These are phyloP conservation scores for Boehmeria nivea DNA, from an alignment of 306 rosid genomes.

Conservation along the genomic window DNA sequence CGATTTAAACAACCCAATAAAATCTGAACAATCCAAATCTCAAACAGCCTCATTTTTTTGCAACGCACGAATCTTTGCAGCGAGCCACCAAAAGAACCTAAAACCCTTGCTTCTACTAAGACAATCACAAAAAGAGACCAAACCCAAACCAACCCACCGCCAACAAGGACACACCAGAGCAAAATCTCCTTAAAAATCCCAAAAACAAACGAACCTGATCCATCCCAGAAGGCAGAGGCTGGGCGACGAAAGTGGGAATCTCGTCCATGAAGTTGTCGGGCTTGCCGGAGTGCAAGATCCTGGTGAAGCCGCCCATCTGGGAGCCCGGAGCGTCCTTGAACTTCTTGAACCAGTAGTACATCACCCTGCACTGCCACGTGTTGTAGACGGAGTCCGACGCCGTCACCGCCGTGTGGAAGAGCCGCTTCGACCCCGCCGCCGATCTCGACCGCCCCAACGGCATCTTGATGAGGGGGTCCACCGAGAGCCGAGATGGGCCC, in stretches of 20 bases:
- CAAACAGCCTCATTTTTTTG: too few relatives aligned
- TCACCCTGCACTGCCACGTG: constrained; percentile 91
- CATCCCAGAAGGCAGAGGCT: constrained; percentile 93
- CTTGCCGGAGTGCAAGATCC: constrained; percentile 89
- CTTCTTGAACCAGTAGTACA: constrained; percentile 94
- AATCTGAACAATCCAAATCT: too few relatives aligned
- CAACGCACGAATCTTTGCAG: too few relatives aligned
- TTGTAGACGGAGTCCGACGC: constrained; percentile 90
- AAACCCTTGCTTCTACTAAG: too few relatives aligned
- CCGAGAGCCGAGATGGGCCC: constrained; percentile 54
- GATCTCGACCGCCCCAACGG: constrained; percentile 41
- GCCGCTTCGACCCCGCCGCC: constrained; percentile 35
- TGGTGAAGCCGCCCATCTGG: constrained; percentile 92
- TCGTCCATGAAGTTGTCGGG: constrained; percentile 74
- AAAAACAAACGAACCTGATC: constrained; percentile 60
- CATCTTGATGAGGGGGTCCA: constrained; percentile 91
- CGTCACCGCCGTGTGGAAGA: constrained; percentile 94
- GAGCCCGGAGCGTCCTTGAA: constrained; percentile 45
- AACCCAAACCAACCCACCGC: too few relatives aligned
- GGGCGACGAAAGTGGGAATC: constrained; percentile 97
- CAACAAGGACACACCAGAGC: too few relatives aligned
- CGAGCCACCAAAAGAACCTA: too few relatives aligned
- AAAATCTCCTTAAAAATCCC: not conserved
- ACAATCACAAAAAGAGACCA: too few relatives aligned
- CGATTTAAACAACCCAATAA: not conserved